Conservation (phyloP, 495 filamentous ascomycete species). For the Aspergillus cristatus region DNA sequence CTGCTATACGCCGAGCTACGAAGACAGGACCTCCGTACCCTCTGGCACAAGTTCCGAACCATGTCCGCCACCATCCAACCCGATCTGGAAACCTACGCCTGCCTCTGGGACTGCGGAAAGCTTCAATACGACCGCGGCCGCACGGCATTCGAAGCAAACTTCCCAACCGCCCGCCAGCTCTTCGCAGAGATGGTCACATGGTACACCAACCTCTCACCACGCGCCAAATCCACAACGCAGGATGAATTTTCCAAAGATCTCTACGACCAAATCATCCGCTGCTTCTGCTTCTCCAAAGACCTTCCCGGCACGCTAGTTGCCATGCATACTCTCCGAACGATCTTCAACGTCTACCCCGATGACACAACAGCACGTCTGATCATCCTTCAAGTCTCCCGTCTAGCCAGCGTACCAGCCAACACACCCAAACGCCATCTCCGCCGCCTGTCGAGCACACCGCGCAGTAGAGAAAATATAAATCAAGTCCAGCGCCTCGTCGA, state of each 20-base stretch:
- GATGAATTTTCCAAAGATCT: conserved; percentile 41
- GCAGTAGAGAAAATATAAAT: conserved; percentile 35
- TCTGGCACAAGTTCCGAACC: conserved; percentile 47
- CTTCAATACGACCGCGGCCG: conserved; percentile 41
- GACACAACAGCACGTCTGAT: conserved; percentile 41
- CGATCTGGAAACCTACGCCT: conserved; percentile 60
- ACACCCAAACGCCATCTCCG: conserved; percentile 35
- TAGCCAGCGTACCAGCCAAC: conserved; percentile 31
- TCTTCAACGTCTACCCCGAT: conserved; percentile 47
- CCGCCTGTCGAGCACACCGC: conserved; percentile 31
- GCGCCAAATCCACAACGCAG: conserved; percentile 12
- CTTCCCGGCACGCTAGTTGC: conserved; percentile 54
- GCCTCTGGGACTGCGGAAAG: conserved; percentile 53
- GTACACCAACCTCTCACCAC: conserved; percentile 26
- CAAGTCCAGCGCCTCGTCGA: conserved; percentile 29
- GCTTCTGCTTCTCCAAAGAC: conserved; percentile 45
- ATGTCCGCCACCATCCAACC: conserved; percentile 42
- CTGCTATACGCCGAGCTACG: conserved; percentile 52
- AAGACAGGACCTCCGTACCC: conserved; percentile 39
- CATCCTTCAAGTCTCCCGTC: conserved; percentile 40
- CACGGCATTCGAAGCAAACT: conserved; percentile 23
- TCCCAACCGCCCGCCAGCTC: conserved; percentile 42
- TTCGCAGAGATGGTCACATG: conserved; percentile 55
- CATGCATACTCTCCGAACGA: conserved; percentile 42
- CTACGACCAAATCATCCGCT: conserved; percentile 48